Evolutionary conservation across 1,284 basidiomycete genomes (phyloP).

Genomic region (Fomes fomentarius): DNA sequence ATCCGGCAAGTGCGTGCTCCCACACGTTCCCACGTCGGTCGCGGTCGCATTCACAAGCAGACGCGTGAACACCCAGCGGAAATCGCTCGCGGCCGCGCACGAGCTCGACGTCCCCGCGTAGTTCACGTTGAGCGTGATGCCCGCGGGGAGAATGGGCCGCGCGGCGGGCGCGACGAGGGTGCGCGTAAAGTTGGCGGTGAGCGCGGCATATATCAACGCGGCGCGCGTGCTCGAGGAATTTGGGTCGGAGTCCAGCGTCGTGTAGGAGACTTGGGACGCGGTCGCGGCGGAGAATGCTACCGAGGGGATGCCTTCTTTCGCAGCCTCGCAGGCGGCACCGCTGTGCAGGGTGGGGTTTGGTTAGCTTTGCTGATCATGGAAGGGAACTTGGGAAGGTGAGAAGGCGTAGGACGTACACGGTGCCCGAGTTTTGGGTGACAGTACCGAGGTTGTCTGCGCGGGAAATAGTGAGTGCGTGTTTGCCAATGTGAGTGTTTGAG

Average conservation of each 20-base stretch:
- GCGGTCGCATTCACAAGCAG: conserved; percentile 34
- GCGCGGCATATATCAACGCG: conserved; percentile 43
- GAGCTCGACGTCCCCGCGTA: conserved; percentile 39
- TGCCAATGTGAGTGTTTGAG: background rate
- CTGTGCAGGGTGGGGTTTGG: conserved; percentile 28
- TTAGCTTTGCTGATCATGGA: background rate
- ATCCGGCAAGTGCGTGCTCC: conserved; percentile 41
- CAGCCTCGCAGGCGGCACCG: conserved; percentile 51
- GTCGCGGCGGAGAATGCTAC: conserved; percentile 51
- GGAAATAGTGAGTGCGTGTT: background rate
- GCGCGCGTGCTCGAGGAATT: conserved; percentile 37
- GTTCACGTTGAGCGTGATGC: conserved; percentile 53
- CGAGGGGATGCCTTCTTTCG: conserved; percentile 49
- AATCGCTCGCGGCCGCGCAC: conserved; percentile 41
- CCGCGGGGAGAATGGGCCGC: conserved; percentile 42
- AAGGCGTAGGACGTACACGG: conserved; percentile 41
- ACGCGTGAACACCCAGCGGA: conserved; percentile 51
- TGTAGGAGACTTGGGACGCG: conserved; percentile 46
- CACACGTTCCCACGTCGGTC: conserved; percentile 47
- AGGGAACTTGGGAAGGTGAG: too few relatives aligned
- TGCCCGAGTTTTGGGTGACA: conserved; percentile 43
- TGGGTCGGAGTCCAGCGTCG: conserved; percentile 41
- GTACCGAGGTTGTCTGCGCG: conserved; percentile 44
- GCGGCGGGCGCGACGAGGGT: conserved; percentile 38
- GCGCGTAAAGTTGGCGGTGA: conserved; percentile 43